These are phyloP conservation scores for Fusarium hostae DNA, from an alignment of 2,329 filamentous ascomycete species.

Conservation along the genomic window DNA sequence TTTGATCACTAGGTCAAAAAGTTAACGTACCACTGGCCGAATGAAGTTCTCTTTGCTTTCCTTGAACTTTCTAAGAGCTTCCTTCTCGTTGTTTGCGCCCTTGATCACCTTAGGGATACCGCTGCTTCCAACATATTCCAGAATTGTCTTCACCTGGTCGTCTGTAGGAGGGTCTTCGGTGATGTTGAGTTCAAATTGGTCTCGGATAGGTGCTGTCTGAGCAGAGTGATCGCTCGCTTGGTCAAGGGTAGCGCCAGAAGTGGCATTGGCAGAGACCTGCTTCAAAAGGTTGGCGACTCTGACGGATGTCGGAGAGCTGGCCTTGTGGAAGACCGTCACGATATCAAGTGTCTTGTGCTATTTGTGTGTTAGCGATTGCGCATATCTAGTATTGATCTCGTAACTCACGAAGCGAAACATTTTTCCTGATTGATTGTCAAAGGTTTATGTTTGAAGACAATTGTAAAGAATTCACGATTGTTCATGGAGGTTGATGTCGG, in stretches of 20 bases:
- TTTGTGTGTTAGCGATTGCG: slow-evolving; percentile 31
- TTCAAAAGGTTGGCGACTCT: slow-evolving; percentile 82
- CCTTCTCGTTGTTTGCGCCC: slow-evolving; percentile 77
- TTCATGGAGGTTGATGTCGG: slow-evolving; percentile 35
- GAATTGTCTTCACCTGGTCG: slow-evolving; percentile 84
- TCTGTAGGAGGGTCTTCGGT: slow-evolving; percentile 82
- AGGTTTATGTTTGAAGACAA: slow-evolving; percentile 5
- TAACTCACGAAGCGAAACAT: slow-evolving; percentile 62
- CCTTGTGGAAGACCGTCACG: slow-evolving; percentile 95
- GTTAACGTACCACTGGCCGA: slow-evolving; percentile 75
- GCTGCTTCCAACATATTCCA: slow-evolving; percentile 79
- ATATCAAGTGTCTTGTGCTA: slow-evolving; percentile 87
- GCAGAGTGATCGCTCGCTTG: slow-evolving; percentile 78
- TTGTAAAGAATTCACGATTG: slow-evolving; percentile 4
- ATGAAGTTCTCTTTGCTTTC: slow-evolving; percentile 75
- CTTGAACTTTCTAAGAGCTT: slow-evolving; percentile 84
- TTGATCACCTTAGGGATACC: slow-evolving; percentile 72
- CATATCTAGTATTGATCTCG: neutral
- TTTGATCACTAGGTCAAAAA: neutral
- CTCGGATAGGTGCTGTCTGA: slow-evolving; percentile 65
- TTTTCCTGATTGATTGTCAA: slow-evolving; percentile 29
- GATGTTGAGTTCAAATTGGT: slow-evolving; percentile 87
- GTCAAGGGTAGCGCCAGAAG: slow-evolving; percentile 75
- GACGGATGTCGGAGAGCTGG: slow-evolving; percentile 76
- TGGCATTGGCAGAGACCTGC: slow-evolving; percentile 77